These are phyloP conservation scores for Paspalum vaginatum DNA, from an alignment of 176 grass and related monocot genomes.

Conservation along the genomic window DNA sequence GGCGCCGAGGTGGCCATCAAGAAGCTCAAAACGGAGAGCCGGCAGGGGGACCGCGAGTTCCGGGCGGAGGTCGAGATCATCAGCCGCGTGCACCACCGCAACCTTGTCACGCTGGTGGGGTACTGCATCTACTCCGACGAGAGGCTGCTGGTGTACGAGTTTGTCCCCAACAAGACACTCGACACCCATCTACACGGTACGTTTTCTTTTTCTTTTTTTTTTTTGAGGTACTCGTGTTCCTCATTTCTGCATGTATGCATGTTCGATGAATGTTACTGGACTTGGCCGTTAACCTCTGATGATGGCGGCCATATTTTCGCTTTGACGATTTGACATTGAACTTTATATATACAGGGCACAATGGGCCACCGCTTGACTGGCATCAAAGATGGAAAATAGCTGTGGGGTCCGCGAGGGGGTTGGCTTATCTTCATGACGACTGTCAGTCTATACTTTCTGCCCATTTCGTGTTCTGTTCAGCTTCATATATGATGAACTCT, in stretches of 20 bases:
- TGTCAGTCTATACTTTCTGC: slow-evolving; percentile 44
- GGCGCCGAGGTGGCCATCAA: slow-evolving; percentile 45
- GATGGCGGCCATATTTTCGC: neutral
- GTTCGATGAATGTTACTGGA: neutral
- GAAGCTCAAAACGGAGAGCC: slow-evolving; percentile 40
- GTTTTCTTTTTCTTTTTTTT: no score
- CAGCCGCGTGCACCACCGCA: slow-evolving; percentile 51
- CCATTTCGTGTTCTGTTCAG: neutral
- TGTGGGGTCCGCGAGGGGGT: slow-evolving; percentile 51
- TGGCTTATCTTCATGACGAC: slow-evolving; percentile 65
- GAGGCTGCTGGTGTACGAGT: slow-evolving; percentile 58
- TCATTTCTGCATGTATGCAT: neutral
- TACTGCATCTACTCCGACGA: slow-evolving; percentile 41
- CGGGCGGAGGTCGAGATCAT: slow-evolving; percentile 56
- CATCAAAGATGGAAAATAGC: slow-evolving; percentile 52
- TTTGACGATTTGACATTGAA: no score
- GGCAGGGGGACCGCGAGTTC: slow-evolving; percentile 59
- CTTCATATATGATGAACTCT: neutral
- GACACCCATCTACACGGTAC: slow-evolving; percentile 48
- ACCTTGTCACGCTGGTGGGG: slow-evolving; percentile 44
- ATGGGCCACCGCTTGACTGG: slow-evolving; percentile 41
- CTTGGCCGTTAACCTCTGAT: neutral
- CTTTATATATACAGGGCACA: slow-evolving; percentile 24
- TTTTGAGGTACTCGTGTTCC: neutral
- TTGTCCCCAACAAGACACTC: slow-evolving; percentile 52